These are phyloP conservation scores for Dicorynia guianensis DNA, from an alignment of 306 rosid species.

Conservation along the genomic window DNA sequence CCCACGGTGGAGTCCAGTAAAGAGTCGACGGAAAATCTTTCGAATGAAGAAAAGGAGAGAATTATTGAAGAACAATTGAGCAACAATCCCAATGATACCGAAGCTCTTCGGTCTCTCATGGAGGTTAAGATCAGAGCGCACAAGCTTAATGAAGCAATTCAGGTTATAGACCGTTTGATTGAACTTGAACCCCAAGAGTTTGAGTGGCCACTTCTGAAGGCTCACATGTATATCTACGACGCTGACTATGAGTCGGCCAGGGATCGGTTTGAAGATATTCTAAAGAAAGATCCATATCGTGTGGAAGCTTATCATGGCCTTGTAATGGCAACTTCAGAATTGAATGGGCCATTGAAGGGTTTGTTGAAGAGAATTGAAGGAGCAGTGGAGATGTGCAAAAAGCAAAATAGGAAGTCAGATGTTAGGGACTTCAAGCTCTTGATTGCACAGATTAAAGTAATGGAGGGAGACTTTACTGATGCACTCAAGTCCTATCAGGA, in stretches of 20 bases:
- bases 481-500: slow-evolving; percentile 82
- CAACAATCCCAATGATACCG: slow-evolving; percentile 45
- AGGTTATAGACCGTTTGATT: slow-evolving; percentile 56
- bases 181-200: slow-evolving; percentile 72
- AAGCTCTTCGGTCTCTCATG: slow-evolving; percentile 62
- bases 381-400: slow-evolving; percentile 58
- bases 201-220: slow-evolving; percentile 75
- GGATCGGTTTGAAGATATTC: slow-evolving; percentile 57
- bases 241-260: slow-evolving; percentile 60
- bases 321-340: slow-evolving; percentile 56
- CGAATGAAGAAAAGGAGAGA: slow-evolving; percentile 43
- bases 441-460: slow-evolving; percentile 75
- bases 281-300: slow-evolving; percentile 61
- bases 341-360: slow-evolving; percentile 41
- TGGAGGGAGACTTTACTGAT: slow-evolving; percentile 67
- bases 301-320: slow-evolving; percentile 87
- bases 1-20: slow-evolving; percentile 46
- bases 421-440: slow-evolving; percentile 88
- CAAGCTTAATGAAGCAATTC: slow-evolving; percentile 65
- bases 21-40: slow-evolving; percentile 32
- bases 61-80: slow-evolving; percentile 50
- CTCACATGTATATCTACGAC: slow-evolving; percentile 59
- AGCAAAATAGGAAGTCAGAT: slow-evolving; percentile 53
- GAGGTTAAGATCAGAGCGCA: slow-evolving; percentile 58
- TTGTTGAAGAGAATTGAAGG: slow-evolving; percentile 61